A percentile compares a stretch with the other conserved stretches of the same genome.
phyloP scores from a whole-genome alignment of 2,329 filamentous ascomycete genomes.

The Xylaria sp. region DNA sequence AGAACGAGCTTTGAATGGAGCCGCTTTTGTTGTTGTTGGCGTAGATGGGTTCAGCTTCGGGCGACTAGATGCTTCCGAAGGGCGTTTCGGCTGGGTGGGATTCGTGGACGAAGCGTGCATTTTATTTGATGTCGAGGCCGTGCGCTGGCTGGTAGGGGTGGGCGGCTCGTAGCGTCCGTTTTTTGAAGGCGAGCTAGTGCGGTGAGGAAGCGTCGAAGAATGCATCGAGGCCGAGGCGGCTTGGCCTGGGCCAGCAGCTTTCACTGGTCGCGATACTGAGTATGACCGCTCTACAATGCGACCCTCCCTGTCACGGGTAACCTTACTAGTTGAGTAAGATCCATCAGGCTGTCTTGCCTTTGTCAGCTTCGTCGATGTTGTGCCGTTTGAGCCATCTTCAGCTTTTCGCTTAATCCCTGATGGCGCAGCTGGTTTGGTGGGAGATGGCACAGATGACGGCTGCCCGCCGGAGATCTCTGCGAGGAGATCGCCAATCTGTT shows the following conservation, averaged over 20 bases:
- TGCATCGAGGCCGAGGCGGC: conserved; percentile 33
- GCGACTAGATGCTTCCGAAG: conserved; percentile 27
- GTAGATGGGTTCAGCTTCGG: conserved; percentile 32
- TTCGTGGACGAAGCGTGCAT: conserved; percentile 16
- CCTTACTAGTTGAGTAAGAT: conserved; percentile 38
- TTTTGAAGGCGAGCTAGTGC: conserved; percentile 34
- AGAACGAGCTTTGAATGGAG: conserved; percentile 37
- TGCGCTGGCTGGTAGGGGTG: conserved; percentile 30
- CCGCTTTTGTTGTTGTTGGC: conserved; percentile 29
- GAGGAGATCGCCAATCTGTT: conserved; percentile 61
- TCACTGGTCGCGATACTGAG: conserved; percentile 32
- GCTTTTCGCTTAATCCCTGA: conserved; percentile 62
- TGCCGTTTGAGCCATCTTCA: conserved; percentile 50
- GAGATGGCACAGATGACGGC: conserved; percentile 43
- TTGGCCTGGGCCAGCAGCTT: conserved; percentile 32
- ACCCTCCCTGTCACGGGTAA: conserved; percentile 35
- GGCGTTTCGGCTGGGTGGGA: conserved; percentile 29
- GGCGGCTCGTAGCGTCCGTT: conserved; percentile 38
- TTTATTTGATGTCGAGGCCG: conserved; percentile 29
- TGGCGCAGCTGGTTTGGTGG: conserved; percentile 36
- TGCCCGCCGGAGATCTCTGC: conserved; percentile 66
- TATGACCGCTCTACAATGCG: conserved; percentile 31
- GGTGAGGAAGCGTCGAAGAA: conserved; percentile 39
- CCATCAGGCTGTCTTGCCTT: conserved; percentile 39
- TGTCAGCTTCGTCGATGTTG: conserved; percentile 35